A percentile compares a stretch with the other conserved stretches of the same genome.
Conservation (phyloP, 495 filamentous ascomycete genomes). For the Xylaria scruposa region DNA sequence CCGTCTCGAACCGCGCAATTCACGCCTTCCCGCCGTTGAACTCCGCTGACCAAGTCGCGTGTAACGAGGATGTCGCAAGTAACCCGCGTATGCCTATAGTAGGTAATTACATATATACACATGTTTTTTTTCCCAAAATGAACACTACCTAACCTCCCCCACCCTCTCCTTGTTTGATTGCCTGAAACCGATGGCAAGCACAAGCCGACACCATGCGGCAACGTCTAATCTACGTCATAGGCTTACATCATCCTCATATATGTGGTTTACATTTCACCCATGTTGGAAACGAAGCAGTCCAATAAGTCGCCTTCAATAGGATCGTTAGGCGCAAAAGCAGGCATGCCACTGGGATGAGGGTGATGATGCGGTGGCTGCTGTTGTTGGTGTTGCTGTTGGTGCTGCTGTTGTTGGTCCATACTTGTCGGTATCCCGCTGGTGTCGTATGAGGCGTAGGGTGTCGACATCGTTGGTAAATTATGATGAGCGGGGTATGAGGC, state of each 20-base stretch:
- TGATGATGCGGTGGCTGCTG: not conserved
- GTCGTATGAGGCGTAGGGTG: constrained; percentile 15
- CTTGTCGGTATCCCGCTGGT: not conserved
- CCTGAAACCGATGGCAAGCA: not conserved
- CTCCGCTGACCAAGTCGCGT: constrained; percentile 5
- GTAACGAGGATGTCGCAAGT: not conserved
- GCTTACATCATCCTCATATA: not conserved
- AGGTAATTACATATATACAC: constrained; percentile 16
- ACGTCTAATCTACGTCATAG: not conserved
- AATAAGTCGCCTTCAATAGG: constrained; percentile 11
- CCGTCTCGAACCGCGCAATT: not conserved
- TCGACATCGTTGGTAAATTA: constrained; percentile 7
- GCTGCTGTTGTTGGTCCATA: constrained; percentile 15
- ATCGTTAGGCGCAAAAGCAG: constrained; percentile 10
- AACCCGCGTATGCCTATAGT: not conserved
- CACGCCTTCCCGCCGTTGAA: constrained; percentile 5
- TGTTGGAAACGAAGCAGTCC: constrained; percentile 28
- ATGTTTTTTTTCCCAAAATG: not conserved
- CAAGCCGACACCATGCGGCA: not conserved
- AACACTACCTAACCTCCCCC: not conserved
- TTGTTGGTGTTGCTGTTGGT: not conserved
- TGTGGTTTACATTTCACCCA: constrained; percentile 17
- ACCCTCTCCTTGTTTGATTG: not conserved
- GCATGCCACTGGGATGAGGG: not conserved
- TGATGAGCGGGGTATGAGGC: constrained; percentile 19